Conservation (phyloP, 352 stramenopile genomes). For the Phytophthora cryptogea region DNA sequence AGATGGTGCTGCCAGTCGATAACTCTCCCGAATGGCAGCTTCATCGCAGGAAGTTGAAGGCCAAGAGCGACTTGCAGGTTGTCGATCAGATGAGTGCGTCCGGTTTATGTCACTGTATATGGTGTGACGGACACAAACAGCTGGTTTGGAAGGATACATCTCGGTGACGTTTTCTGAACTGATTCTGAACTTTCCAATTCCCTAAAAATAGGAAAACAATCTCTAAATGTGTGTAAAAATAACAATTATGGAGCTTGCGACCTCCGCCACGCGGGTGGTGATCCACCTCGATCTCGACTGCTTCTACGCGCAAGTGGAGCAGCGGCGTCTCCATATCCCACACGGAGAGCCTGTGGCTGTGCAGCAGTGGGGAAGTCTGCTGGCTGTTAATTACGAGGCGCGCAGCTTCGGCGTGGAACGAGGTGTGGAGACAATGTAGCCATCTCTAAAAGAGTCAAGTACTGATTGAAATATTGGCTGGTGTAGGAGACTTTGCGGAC, state of each 20-base stretch:
- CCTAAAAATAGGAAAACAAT: too few species aligned
- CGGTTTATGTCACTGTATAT: too few species aligned
- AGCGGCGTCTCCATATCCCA: conserved; percentile 69
- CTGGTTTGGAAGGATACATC: neutral
- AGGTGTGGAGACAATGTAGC: conserved; percentile 29
- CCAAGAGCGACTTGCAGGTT: too few species aligned
- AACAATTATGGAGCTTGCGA: too few species aligned
- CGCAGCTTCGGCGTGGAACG: conserved; percentile 70
- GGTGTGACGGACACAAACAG: too few species aligned
- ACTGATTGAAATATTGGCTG: neutral
- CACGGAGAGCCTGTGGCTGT: conserved; percentile 69
- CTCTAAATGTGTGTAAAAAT: too few species aligned
- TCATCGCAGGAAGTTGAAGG: too few species aligned
- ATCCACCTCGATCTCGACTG: conserved; percentile 88
- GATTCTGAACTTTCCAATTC: neutral
- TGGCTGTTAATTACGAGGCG: conserved; percentile 86
- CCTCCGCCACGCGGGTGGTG: conserved; percentile 56
- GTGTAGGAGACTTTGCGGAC: conserved; percentile 61
- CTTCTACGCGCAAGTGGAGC: conserved; percentile 89
- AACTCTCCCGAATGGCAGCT: too few species aligned
- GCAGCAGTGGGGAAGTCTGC: conserved; percentile 84
- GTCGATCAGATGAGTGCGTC: too few species aligned
- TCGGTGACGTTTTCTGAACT: conserved; percentile 6
- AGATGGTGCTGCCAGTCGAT: too few species aligned
- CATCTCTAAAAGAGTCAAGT: neutral